These are phyloP conservation scores for Amaranthus hypochondriacus DNA, from an alignment of 148 eudicot species.

Conservation along the genomic window DNA sequence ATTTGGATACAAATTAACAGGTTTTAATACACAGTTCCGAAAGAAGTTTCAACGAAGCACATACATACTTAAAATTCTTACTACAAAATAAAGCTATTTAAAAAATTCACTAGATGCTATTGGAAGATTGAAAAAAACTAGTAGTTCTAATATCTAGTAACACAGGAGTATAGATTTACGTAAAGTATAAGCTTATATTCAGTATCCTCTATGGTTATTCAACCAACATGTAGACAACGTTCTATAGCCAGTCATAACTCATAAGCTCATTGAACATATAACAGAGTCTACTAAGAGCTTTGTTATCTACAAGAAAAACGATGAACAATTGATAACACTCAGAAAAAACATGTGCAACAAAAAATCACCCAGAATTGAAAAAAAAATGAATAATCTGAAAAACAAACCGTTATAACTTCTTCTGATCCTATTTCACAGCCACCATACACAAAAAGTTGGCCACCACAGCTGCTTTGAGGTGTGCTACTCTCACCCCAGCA, in stretches of 20 bases:
- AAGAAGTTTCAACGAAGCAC: too few species aligned
- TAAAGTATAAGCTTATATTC: not conserved
- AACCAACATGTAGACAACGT: not conserved
- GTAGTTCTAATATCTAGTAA: not conserved
- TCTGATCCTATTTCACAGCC: slow-evolving; percentile 76
- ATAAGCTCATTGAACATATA: not conserved
- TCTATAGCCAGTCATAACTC: not conserved
- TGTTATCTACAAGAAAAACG: not conserved
- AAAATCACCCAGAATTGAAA: not conserved
- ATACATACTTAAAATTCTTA: too few species aligned
- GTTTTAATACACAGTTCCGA: too few species aligned
- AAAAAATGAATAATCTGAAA: slow-evolving; percentile 5
- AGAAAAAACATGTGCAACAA: not conserved
- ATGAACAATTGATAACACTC: not conserved
- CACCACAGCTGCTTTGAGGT: slow-evolving; percentile 42
- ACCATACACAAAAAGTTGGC: slow-evolving; percentile 70
- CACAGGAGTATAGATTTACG: not conserved
- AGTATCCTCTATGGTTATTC: not conserved
- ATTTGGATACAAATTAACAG: too few species aligned
- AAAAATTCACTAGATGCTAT: not conserved
- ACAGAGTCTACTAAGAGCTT: not conserved
- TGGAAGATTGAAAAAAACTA: not conserved
- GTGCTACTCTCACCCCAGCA: slow-evolving; percentile 51
- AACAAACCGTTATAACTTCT: slow-evolving; percentile 72
- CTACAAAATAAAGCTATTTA: not conserved